phyloP scores from a whole-genome alignment of 2,329 filamentous ascomycete species.

The Pseudogymnoascus sp. region DNA sequence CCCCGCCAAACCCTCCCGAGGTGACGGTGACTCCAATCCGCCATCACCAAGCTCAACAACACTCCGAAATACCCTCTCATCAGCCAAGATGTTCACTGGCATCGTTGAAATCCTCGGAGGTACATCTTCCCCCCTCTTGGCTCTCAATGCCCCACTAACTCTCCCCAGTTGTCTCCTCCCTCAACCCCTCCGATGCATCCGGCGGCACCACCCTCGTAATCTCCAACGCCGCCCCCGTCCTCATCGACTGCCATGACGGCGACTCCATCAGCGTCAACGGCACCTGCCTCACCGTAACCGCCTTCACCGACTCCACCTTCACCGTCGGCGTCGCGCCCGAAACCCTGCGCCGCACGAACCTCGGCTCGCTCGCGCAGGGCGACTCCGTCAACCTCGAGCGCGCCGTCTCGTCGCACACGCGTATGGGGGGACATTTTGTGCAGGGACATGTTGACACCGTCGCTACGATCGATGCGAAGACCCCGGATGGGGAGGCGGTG shows the following conservation, averaged over 20 bases:
- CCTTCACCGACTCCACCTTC: conserved; percentile 56
- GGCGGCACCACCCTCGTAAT: conserved; percentile 90
- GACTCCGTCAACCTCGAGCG: conserved; percentile 86
- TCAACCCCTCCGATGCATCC: conserved; percentile 72
- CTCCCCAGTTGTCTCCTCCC: conserved; percentile 65
- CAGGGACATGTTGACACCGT: conserved; percentile 95
- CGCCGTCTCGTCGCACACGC: conserved; percentile 79
- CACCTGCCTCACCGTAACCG: conserved; percentile 88
- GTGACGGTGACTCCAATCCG: neutral
- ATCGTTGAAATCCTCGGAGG: conserved; percentile 89
- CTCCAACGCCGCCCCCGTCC: conserved; percentile 59
- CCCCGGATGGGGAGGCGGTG: conserved; percentile 79
- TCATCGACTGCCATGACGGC: conserved; percentile 74
- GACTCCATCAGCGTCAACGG: conserved; percentile 89
- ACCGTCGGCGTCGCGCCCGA: conserved; percentile 92
- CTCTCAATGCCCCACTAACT: conserved; percentile 25
- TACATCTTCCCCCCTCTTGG: conserved; percentile 39
- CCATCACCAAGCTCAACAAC: conserved; percentile 6
- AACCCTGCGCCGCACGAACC: conserved; percentile 89
- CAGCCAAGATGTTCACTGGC: conserved; percentile 75
- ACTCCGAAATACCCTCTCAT: neutral
- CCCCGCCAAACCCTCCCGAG: conserved; percentile 4
- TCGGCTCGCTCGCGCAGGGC: conserved; percentile 60
- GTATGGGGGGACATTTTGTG: conserved; percentile 97
- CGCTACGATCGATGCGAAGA: conserved; percentile 63